Base-by-base conservation (phyloP, 495 filamentous ascomycete genomes). In the Mycothermus thermophilus region DNA sequence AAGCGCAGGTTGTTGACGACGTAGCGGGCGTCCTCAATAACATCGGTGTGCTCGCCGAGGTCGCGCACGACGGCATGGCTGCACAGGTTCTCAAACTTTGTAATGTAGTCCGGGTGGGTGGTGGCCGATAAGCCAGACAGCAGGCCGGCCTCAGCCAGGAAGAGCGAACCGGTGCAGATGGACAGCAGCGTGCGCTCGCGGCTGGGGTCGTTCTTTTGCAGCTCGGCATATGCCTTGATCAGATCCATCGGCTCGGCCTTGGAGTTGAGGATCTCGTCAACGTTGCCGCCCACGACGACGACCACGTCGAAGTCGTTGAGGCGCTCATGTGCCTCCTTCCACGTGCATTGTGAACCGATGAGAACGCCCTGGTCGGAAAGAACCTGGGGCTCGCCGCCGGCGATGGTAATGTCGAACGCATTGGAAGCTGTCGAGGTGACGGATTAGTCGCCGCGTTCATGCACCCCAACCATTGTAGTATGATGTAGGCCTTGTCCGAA, bases 1-100 rank as follows among this genome's bases (percentile, higher is more conserved):
- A 81, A 83, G 35, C 78, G 74, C 28, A 79, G 67, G 53, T 83
- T 83, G 60, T 83, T 83, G 48, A 86, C 80, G 7, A 86, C 71
- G 43, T 83, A 85, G 44, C 81, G 67, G 50, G 80, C 76, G 34
- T 69, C 61, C 40, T 85, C 79, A 39, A 84, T 64, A 27, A 88
- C 75, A 41, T 83, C 77, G 30, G 77, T 75, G 31, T 73, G 66
- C 53, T 77, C 71, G n/a, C 64, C 60, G 13, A 67, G 33, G 37
- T 70, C 64, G 21, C 65, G 57, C 17, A 66, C 62, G 7, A 75
- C 65, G 28, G 74, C 74, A 41, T 80, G 67, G 46, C 72, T 72
- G 54, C 78, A 81, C 25, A 83, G 50, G 34, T 63, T 75, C 57
- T 84, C 78, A 28, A 88, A 64, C 12, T 60, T 72, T 33, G 67